Evolutionary conservation across 257 asterid species (phyloP), one percentile per base, ranked within the genome.

Genomic region (Solanum sparsipilum): DNA sequence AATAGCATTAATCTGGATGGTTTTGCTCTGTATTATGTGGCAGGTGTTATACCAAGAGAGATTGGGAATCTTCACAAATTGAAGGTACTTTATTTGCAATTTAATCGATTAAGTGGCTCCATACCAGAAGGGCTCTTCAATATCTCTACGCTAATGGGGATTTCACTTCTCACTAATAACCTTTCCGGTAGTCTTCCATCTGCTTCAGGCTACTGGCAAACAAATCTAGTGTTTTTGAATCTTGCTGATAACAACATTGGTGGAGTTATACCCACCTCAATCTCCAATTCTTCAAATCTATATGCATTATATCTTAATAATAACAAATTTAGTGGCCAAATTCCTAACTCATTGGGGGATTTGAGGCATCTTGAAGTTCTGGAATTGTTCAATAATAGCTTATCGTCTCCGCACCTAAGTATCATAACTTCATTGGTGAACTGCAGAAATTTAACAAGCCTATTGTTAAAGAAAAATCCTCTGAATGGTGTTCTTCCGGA

Each of bases 1-100:
- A 39, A 39, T 41, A 41, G 48, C 48, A 41, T 41, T 10, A 1
- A 41, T 41, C 1, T 83, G 1, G 13, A 41, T 18, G n/a, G 6
- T 52, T 83, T 46, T 32, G 32, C 23, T 15, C 15, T 58, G 5
- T 74, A 4, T 13, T 41, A 27, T 52, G 78, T 76, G 27, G 35
- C 91, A 92, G 94, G 94, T 65, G 86, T 27, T 10, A 13, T 92
- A 21, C 94, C 92, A 0, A 44, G 3, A 63, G 92, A 87, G 89
- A 46, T 92, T 60, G 86, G 91, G 12, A 89, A 90, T 41, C 34
- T 89, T 65, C 10, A 39, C 29, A 82, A 84, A 1, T 34, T 93
- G 76, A 78, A 86, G 83, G 0, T 0, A 1, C 27, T 93, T 75
- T 5, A 3, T 38, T 34, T 91, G 48, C 20, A 3, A 0, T 0